Percentiles rank a stretch among this genome's conserved stretches.
Conservation (phyloP, 768 basidiomycete genomes). For the Mycena belliarum region DNA sequence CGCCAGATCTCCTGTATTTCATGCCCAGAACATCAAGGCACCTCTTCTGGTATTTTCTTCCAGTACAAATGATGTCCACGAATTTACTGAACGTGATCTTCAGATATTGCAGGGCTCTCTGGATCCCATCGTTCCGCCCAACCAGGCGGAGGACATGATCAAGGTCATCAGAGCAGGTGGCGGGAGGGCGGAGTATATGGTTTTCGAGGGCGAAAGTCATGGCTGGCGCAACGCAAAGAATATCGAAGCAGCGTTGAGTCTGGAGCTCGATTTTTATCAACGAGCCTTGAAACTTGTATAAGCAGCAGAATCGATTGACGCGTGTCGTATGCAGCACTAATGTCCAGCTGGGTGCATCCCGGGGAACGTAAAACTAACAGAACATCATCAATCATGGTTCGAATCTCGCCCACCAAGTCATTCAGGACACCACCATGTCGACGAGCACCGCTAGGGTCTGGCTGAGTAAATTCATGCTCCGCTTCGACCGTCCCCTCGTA, state of each 20-base stretch:
- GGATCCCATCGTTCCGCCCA: constrained; percentile 54
- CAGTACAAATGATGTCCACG: no score
- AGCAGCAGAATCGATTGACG: no score
- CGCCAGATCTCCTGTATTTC: constrained; percentile 50
- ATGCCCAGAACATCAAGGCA: constrained; percentile 49
- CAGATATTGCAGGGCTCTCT: constrained; percentile 54
- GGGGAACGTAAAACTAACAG: no score
- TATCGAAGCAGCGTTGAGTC: constrained; percentile 40
- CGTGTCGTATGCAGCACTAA: no score
- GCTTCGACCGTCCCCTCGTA: background rate
- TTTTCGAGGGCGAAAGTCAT: constrained; percentile 55
- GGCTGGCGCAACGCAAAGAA: constrained; percentile 46
- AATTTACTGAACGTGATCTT: no score
- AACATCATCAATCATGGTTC: no score
- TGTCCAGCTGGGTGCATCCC: no score
- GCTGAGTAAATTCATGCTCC: background rate
- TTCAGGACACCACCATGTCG: background rate
- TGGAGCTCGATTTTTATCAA: constrained; percentile 44
- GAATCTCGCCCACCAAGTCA: no score
- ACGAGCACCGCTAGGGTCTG: background rate
- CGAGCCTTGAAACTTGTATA: constrained; percentile 7
- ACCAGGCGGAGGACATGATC: constrained; percentile 49
- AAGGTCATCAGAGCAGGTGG: constrained; percentile 38
- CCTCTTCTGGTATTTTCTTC: constrained; percentile 53
- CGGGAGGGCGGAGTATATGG: constrained; percentile 42